phyloP scores from a whole-genome alignment of 345 rosid species.

The Psidium friedrichsthalianum region DNA sequence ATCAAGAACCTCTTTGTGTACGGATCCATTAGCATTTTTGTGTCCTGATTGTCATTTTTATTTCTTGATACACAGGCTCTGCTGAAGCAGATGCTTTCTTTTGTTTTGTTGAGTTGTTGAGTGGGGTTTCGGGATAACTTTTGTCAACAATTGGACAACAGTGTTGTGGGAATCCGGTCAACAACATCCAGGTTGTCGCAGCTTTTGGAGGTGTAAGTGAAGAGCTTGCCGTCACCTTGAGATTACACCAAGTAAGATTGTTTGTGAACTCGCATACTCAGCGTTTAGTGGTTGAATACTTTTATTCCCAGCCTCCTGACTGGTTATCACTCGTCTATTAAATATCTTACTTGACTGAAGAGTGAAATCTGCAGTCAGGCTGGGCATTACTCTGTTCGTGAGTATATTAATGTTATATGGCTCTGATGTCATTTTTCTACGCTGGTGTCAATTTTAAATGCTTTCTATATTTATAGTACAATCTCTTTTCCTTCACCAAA shows the following conservation, averaged over 20 bases:
- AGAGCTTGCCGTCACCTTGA: slow-evolving; percentile 99
- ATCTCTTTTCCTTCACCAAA: neutral
- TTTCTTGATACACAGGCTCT: slow-evolving; percentile 30
- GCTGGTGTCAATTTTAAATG: neutral
- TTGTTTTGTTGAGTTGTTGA: slow-evolving; percentile 89
- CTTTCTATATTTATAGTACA: neutral
- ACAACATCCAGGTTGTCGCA: slow-evolving; percentile 68
- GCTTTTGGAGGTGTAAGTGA: slow-evolving; percentile 84
- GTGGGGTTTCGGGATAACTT: slow-evolving; percentile 94
- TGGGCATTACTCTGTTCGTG: neutral
- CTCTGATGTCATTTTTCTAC: neutral
- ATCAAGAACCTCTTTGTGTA: neutral
- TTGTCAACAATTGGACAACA: slow-evolving; percentile 98
- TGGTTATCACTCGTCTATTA: neutral
- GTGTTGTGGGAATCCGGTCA: slow-evolving; percentile 90
- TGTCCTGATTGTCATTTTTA: neutral
- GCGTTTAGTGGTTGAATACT: neutral
- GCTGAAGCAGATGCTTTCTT: slow-evolving; percentile 95
- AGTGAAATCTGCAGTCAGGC: neutral
- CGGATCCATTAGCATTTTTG: neutral
- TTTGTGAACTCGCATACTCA: neutral
- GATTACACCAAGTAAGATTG: slow-evolving; percentile 68
- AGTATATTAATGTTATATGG: neutral
- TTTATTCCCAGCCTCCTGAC: neutral
- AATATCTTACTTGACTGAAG: neutral